Base-by-base conservation (phyloP, 805 yeast genomes). In the Spathaspora hagerdaliae region DNA sequence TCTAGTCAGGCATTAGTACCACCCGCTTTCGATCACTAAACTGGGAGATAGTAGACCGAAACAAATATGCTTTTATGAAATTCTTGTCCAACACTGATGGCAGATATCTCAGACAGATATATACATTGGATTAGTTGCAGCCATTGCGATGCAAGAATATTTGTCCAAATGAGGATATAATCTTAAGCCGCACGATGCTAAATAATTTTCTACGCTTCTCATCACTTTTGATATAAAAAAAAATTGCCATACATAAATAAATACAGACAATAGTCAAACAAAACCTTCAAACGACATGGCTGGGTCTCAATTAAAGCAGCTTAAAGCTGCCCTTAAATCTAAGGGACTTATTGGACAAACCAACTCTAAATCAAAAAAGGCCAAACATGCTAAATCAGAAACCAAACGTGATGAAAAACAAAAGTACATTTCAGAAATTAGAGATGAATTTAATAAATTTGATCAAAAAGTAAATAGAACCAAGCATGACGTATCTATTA, bases 331-430 rank as follows among this genome's bases (percentile, higher is more conserved):
- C 2, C 69, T 90, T 45, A 84, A 84, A 59, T 77, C 81, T 42
- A 81, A 84, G 44, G 96, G 96, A 1, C 73, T 91, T 27, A 84
- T 89, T n/a, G 96, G 96, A 0, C 95, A 85, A 61, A 80, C 91
- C 24, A 87, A 86, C 54, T 67, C 73, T 41, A 83, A 80, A 62
- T 77, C 76, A 56, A 81, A 79, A 55, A 74, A 70, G 50, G 34
- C 60, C 27, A 60, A 59, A 54, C 33, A 35, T 11, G 63, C 72
- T 27, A 82, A 89, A 27, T 74, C 80, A 35, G 88, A 84, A 52
- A 77, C 83, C 42, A 79, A 87, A 57, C 74, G 86, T 56, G 85
- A 85, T 54, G 92, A 86, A 56, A 81, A 77, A 49, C 78, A 77
- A 39, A 72, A 78, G 9, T 69, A 88, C 12, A 45, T 71, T 13